Evolutionary conservation across 768 basidiomycete species (phyloP).

Genomic region (Leucogyrophana mollusca): DNA sequence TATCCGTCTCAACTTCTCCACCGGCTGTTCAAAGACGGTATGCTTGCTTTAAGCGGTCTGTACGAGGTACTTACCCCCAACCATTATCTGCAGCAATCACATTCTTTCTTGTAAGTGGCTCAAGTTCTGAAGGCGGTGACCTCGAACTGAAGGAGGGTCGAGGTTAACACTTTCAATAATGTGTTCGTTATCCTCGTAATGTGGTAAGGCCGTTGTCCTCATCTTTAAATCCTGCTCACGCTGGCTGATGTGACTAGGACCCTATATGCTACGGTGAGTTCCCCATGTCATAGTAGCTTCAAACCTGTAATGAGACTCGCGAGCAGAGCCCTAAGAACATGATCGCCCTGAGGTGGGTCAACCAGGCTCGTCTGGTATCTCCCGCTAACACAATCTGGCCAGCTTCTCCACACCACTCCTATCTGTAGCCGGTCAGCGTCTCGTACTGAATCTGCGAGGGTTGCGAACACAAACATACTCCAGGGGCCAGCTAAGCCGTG

Average conservation of each 20-base stretch:
- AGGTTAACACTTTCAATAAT: slow-evolving; percentile 6
- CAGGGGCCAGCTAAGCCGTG: slow-evolving; percentile 14
- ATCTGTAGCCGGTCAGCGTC: slow-evolving; percentile 22
- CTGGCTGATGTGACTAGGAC: too few relatives aligned
- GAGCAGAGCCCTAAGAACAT: slow-evolving; percentile 5
- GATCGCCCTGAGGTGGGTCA: slow-evolving; percentile 2
- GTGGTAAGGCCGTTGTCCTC: neutral
- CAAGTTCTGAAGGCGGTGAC: too few relatives aligned
- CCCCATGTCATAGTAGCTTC: too few relatives aligned
- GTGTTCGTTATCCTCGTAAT: slow-evolving; percentile 2
- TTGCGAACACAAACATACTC: slow-evolving; percentile 3
- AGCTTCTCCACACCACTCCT: slow-evolving; percentile 12
- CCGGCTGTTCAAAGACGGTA: slow-evolving; percentile 7
- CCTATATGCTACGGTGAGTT: too few relatives aligned
- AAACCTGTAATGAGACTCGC: too few relatives aligned
- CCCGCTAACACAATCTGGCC: neutral
- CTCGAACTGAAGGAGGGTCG: neutral
- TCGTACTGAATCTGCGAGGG: slow-evolving; percentile 18
- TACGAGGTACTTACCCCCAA: too few relatives aligned
- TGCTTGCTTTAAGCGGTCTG: neutral
- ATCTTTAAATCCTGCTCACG: neutral
- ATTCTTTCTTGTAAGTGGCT: too few relatives aligned
- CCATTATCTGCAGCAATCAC: too few relatives aligned
- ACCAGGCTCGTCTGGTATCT: neutral
- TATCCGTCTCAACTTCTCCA: slow-evolving; percentile 4